Evolutionary conservation across 768 basidiomycete genomes (phyloP).

Genomic region (Kwoniella newhampshirensis): DNA sequence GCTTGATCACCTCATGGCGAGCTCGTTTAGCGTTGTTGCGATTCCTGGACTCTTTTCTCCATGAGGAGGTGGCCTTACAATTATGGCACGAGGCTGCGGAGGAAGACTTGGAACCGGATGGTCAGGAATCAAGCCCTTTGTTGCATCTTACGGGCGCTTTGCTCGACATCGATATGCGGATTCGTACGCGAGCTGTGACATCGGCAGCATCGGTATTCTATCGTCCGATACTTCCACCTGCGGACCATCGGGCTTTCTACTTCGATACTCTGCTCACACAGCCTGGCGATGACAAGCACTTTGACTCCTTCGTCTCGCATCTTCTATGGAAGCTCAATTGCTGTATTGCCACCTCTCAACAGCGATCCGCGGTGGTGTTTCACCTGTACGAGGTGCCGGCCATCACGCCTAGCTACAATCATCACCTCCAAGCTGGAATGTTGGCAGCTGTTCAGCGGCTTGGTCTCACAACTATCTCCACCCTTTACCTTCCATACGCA

Average conservation of each 20-base stretch:
- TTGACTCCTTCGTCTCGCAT: conserved; percentile 76
- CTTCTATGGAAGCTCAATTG: conserved; percentile 77
- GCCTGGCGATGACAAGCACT: conserved; percentile 52
- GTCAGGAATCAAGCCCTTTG: conserved; percentile 25
- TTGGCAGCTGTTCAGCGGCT: conserved; percentile 65
- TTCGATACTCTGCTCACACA: conserved; percentile 25
- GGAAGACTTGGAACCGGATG: conserved; percentile 42
- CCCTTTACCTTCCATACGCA: conserved; percentile 75
- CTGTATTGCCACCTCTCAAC: conserved; percentile 73
- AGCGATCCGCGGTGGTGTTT: conserved; percentile 81
- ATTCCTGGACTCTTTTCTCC: conserved; percentile 69
- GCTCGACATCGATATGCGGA: conserved; percentile 71
- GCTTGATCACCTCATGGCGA: conserved; percentile 63
- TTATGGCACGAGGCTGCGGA: conserved; percentile 56
- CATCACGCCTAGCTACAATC: conserved; percentile 50
- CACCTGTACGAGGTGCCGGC: conserved; percentile 72
- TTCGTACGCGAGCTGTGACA: conserved; percentile 75
- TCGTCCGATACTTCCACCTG: conserved; percentile 68
- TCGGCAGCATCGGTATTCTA: conserved; percentile 58
- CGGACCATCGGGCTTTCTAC: conserved; percentile 66
- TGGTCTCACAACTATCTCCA: conserved; percentile 63
- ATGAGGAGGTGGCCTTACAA: conserved; percentile 60
- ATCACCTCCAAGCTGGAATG: conserved; percentile 56
- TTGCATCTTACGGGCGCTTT: conserved; percentile 62
- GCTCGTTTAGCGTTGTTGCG: conserved; percentile 61